Conservation (phyloP, 129 eudicot genomes). For the Mikania micrantha region DNA sequence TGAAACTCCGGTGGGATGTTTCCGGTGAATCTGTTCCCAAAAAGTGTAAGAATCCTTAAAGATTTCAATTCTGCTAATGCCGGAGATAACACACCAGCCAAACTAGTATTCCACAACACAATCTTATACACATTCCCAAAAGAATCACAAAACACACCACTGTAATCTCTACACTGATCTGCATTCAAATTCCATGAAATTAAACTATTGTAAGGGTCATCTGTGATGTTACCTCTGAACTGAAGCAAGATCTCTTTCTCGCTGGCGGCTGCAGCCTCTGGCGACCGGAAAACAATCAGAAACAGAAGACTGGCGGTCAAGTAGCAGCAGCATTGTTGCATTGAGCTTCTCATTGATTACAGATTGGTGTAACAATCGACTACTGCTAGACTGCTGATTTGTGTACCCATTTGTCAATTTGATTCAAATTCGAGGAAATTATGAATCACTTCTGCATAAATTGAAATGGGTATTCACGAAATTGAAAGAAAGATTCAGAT, state of each 20-base stretch:
- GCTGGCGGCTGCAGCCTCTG: constrained; percentile 20
- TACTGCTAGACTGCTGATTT: no score
- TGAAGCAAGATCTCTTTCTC: constrained; percentile 90
- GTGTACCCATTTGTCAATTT: constrained; percentile 11
- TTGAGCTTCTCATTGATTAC: constrained; percentile 42
- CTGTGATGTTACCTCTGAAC: constrained; percentile 76
- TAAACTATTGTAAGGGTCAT: constrained; percentile 71
- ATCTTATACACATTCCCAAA: constrained; percentile 72
- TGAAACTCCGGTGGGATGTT: constrained; percentile 71
- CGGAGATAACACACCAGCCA: constrained; percentile 71
- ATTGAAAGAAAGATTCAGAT: neutral
- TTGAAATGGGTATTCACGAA: constrained; percentile 20
- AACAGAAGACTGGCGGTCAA: constrained; percentile 18
- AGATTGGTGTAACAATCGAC: neutral
- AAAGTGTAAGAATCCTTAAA: constrained; percentile 59
- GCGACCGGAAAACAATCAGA: constrained; percentile 25
- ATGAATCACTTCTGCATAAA: constrained; percentile 2
- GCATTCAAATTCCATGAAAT: constrained; percentile 65
- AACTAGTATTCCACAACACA: constrained; percentile 83
- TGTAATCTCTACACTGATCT: constrained; percentile 63
- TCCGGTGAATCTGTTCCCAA: constrained; percentile 79
- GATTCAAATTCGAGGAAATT: constrained; percentile 10
- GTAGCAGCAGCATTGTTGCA: constrained; percentile 26
- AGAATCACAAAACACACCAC: constrained; percentile 79
- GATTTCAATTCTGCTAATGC: constrained; percentile 61